phyloP scores from a whole-genome alignment of 257 asterid species.

The Leonotis leonurus region DNA sequence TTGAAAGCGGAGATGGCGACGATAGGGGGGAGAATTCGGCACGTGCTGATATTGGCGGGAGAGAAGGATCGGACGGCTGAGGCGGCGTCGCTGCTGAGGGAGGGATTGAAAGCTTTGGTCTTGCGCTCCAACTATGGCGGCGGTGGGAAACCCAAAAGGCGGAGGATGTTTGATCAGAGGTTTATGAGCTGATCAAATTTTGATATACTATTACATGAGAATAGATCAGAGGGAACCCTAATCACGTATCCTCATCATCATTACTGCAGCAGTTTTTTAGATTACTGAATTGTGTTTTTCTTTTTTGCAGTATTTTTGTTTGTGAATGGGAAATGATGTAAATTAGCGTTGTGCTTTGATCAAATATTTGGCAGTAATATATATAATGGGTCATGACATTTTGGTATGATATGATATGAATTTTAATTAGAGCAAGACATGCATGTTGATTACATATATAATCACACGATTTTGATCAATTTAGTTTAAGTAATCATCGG shows the following conservation, averaged over 20 bases:
- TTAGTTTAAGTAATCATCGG: too few species aligned
- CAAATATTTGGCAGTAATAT: too few species aligned
- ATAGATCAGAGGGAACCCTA: too few species aligned
- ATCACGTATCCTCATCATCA: too few species aligned
- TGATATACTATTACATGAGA: too few species aligned
- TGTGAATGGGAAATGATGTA: background rate
- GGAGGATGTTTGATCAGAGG: constrained; percentile 30
- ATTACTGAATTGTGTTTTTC: background rate
- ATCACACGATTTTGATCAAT: too few species aligned
- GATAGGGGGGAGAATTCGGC: constrained; percentile 46
- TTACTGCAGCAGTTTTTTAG: too few species aligned
- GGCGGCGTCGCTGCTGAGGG: constrained; percentile 28
- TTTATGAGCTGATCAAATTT: background rate
- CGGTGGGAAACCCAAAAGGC: constrained; percentile 37
- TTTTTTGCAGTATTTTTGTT: background rate
- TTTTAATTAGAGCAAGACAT: too few species aligned
- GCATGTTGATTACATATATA: too few species aligned
- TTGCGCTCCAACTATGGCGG: constrained; percentile 24
- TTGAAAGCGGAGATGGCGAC: constrained; percentile 56
- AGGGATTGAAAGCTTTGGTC: constrained; percentile 40
- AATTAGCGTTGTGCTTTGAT: background rate
- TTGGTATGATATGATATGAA: too few species aligned
- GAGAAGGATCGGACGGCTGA: constrained; percentile 41
- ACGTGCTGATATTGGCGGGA: constrained; percentile 40
- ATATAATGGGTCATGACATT: too few species aligned